Base-by-base conservation (phyloP, 345 rosid species). In the Sonneratia caseolaris region DNA sequence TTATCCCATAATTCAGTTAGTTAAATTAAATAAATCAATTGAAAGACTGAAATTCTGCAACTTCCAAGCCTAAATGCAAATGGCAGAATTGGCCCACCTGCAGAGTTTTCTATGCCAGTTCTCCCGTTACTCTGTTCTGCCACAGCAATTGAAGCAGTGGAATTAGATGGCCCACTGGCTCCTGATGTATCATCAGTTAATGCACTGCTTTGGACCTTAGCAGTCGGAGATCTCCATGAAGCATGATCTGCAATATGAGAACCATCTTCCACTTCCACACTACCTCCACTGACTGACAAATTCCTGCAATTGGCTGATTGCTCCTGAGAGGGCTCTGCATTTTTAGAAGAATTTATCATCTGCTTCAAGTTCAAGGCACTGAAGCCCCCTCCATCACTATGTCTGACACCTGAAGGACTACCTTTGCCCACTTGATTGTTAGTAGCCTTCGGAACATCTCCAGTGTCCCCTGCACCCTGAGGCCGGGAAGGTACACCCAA, bases 401-500 rank as follows among this genome's bases (percentile, higher is more conserved):
- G 89, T 75, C 78, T 88, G 74, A 66, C 73, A 75, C 81, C 79
- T 69, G 81, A 75, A 75, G 74, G 68, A 56, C 82, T 76, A 76
- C 84, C 68, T 80, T 83, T 88, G 22, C 72, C 76, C 72, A 76
- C 67, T 73, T 81, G 89, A 76, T 75, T 86, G 67, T 82, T 86
- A 66, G 89, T 82, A 66, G 90, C 81, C 82, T 85, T 89, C 49
- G 85, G 84, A 72, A 78, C 90, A 81, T 88, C 97, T 82, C 90
- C 91, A 65, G 79, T 86, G 81, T 92, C 94, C 84, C 89, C 94
- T 32, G 91, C 83, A 76, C 96, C 94, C 72, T 85, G 91, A 79
- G 96, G 89, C 37, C 98, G 90, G 73, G 86, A 82, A 79, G 97
- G 85, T 82, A 88, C 89, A 66, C 96, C 94, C 43, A 92, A 80